Evolutionary conservation across 2,329 filamentous ascomycete species (phyloP).

Genomic region (Colletotrichum tamarilloi): DNA sequence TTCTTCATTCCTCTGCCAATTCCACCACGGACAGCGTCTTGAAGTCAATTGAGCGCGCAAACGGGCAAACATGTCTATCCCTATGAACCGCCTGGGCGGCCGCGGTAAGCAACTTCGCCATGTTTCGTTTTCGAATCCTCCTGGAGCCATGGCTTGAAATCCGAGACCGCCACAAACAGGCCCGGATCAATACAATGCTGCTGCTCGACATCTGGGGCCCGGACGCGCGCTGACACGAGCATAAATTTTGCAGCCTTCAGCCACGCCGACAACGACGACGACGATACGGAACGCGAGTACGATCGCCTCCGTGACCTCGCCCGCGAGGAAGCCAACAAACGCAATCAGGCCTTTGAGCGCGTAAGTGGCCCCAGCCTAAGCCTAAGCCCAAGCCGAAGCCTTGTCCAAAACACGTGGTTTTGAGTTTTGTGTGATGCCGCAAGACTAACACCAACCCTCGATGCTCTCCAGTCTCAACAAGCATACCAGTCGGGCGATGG

Average conservation of each 20-base stretch:
- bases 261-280: conserved; percentile 72
- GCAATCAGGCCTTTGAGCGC: conserved; percentile 79
- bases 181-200: not conserved
- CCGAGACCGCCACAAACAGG: conserved; percentile 9
- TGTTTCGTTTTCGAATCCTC: conserved; percentile 2
- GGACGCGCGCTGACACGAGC: not conserved
- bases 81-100: conserved; percentile 37
- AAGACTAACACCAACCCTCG: not conserved
- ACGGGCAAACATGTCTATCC: conserved; percentile 29
- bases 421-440: not conserved
- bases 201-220: not conserved
- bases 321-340: conserved; percentile 82
- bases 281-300: conserved; percentile 84
- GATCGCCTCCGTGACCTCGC: conserved; percentile 89
- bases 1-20: conserved; percentile 3
- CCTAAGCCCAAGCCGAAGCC: not conserved
- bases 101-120: conserved; percentile 30
- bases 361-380: conserved; percentile 54
- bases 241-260: conserved; percentile 73
- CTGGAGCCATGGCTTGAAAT: conserved; percentile 7
- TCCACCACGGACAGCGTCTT: not conserved
- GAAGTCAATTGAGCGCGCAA: not conserved
- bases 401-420: not conserved
- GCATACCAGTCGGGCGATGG: conserved; percentile 89
- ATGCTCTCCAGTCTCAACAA: conserved; percentile 68